A percentile compares a stretch with the other conserved stretches of the same genome.
These are phyloP conservation scores for Mortierella sp. DNA, from an alignment of 371 early-diverging fungal genomes.

Conservation along the genomic window DNA sequence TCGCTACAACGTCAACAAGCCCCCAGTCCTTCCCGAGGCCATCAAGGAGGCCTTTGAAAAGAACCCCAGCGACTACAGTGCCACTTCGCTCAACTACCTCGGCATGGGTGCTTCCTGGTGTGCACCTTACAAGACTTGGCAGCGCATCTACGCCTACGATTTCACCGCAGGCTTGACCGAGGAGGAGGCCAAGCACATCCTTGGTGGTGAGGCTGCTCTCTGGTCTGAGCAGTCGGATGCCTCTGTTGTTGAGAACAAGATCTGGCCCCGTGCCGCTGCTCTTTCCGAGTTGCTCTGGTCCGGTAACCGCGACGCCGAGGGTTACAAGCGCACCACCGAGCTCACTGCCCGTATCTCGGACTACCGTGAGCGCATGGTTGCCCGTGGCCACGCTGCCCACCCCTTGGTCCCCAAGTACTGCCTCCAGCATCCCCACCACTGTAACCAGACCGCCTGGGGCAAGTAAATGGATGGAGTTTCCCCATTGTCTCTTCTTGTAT, in stretches of 20 bases:
- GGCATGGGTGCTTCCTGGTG: conserved; percentile 83
- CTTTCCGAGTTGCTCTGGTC: conserved; percentile 85
- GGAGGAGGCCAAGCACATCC: conserved; percentile 62
- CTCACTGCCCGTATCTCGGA: conserved; percentile 81
- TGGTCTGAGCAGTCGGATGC: conserved; percentile 86
- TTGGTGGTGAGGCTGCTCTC: conserved; percentile 75
- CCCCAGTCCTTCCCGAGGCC: conserved; percentile 34
- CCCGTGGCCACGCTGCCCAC: conserved; percentile 77
- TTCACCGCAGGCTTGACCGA: conserved; percentile 69
- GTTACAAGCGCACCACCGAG: conserved; percentile 69
- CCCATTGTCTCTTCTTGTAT: not conserved
- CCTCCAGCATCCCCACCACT: conserved; percentile 73
- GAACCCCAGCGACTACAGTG: conserved; percentile 25
- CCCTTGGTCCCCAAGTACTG: conserved; percentile 84
- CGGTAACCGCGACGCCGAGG: conserved; percentile 71
- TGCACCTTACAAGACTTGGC: conserved; percentile 87
- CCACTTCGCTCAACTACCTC: conserved; percentile 37
- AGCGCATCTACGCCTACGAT: conserved; percentile 83
- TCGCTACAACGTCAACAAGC: conserved; percentile 54
- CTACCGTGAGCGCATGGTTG: conserved; percentile 79
- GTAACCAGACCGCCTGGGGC: conserved; percentile 59
- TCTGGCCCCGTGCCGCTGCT: conserved; percentile 85
- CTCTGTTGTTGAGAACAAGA: conserved; percentile 69
- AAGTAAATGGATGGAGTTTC: conserved; percentile 19
- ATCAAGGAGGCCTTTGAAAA: conserved; percentile 33